These are phyloP conservation scores for Starmerella geochares DNA, from an alignment of 805 yeast species.

Conservation along the genomic window DNA sequence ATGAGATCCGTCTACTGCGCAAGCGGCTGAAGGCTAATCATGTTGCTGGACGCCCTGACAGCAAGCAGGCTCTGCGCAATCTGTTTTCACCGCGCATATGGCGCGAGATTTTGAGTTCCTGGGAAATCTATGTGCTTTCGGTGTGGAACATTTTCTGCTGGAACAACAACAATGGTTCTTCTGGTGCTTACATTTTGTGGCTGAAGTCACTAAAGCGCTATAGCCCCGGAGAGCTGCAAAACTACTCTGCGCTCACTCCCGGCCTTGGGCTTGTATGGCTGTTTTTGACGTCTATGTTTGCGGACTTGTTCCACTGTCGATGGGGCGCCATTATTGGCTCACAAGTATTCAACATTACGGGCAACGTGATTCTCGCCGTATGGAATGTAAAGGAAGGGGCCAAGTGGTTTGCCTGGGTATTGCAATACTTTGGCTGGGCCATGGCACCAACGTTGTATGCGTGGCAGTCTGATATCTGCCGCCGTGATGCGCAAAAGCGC, in stretches of 20 bases:
- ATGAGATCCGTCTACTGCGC: conserved; percentile 47
- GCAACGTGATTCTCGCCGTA: conserved; percentile 43
- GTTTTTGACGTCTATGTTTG: conserved; percentile 27
- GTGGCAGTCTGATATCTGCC: conserved; percentile 50
- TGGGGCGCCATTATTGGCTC: conserved; percentile 47
- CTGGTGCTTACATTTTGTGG: conserved; percentile 56
- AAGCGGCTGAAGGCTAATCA: conserved; percentile 30
- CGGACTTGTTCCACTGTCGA: conserved; percentile 44
- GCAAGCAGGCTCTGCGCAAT: conserved; percentile 18
- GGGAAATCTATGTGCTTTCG: conserved; percentile 51
- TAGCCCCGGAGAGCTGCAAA: conserved; percentile 39
- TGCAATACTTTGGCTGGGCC: conserved; percentile 51
- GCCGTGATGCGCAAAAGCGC: conserved; percentile 45
- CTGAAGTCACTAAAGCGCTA: conserved; percentile 41
- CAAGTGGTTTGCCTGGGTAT: conserved; percentile 51
- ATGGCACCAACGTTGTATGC: conserved; percentile 51
- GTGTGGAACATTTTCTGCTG: conserved; percentile 50
- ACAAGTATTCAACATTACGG: conserved; percentile 43
- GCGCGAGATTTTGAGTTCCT: conserved; percentile 43
- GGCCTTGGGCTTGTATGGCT: conserved; percentile 43
- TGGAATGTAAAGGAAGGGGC: conserved; percentile 48
- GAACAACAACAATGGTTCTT: conserved; percentile 44
- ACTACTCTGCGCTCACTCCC: conserved; percentile 46
- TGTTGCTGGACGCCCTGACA: conserved; percentile 18
- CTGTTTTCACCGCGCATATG: conserved; percentile 40